Percentiles rank a stretch among this genome's conserved stretches.
Conservation (phyloP, 2,329 filamentous ascomycete species). For the Fusarium citri region DNA sequence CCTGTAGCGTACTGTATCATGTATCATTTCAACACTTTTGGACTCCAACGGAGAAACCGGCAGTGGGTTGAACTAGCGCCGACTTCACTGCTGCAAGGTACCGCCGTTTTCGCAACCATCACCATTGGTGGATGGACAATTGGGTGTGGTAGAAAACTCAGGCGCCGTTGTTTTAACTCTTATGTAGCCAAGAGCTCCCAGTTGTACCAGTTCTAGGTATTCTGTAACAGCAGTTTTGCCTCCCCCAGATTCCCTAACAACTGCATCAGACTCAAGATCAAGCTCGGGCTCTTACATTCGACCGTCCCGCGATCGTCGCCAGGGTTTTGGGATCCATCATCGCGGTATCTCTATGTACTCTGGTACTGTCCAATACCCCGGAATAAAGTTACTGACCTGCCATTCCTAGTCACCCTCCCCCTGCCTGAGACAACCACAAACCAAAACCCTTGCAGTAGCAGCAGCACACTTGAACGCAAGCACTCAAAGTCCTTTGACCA, state of each 20-base stretch:
- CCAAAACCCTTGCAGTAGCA: slow-evolving; percentile 16
- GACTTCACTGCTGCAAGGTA: slow-evolving; percentile 37
- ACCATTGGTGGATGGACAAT: slow-evolving; percentile 3
- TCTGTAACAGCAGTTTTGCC: background rate
- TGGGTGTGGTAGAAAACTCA: background rate
- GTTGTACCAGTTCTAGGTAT: background rate
- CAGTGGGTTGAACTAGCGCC: slow-evolving; percentile 14
- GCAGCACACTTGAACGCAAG: slow-evolving; percentile 7
- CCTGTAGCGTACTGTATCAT: background rate
- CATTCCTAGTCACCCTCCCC: background rate
- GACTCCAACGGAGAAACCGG: slow-evolving; percentile 30
- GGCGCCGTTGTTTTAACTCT: slow-evolving; percentile 3
- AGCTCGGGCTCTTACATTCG: slow-evolving; percentile 14
- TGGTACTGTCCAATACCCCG: background rate
- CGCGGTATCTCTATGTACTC: background rate
- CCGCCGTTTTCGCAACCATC: slow-evolving; percentile 18
- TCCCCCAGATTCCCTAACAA: background rate
- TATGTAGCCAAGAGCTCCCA: background rate
- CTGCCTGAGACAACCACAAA: slow-evolving; percentile 9
- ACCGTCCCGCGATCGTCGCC: slow-evolving; percentile 21
- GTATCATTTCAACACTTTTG: background rate
- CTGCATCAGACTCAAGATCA: slow-evolving; percentile 4
- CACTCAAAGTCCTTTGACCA: slow-evolving; percentile 9
- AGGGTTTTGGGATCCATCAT: slow-evolving; percentile 21
- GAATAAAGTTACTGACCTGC: background rate